A percentile compares a stretch with the other conserved stretches of the same genome.
Conservation (phyloP, 1,284 basidiomycete species). For the Cutaneotrichosporon sp. region DNA sequence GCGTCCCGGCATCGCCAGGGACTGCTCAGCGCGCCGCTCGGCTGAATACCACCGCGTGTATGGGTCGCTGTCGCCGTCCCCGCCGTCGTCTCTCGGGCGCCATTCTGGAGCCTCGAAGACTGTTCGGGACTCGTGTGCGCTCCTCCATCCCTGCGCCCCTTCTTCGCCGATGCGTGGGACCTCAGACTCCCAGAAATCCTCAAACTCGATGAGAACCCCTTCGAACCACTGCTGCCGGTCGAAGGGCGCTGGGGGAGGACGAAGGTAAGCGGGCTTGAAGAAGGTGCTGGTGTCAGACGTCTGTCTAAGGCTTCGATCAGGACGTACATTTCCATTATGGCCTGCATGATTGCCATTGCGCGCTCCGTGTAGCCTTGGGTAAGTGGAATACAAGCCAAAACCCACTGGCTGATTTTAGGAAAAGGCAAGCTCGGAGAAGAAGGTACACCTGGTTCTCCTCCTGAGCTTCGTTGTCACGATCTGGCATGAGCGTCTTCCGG, state of each 20-base stretch:
- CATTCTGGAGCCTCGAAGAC: not conserved
- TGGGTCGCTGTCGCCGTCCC: constrained; percentile 52
- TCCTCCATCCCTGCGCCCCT: constrained; percentile 49
- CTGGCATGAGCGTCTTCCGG: not conserved
- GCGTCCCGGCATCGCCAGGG: constrained; percentile 55
- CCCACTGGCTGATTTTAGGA: constrained; percentile 70
- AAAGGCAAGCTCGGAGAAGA: constrained; percentile 48
- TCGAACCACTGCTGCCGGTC: constrained; percentile 26
- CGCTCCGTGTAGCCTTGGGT: constrained; percentile 50
- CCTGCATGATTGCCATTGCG: constrained; percentile 52
- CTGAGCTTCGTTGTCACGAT: constrained; percentile 14
- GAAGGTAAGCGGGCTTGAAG: constrained; percentile 39
- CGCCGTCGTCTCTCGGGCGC: constrained; percentile 47
- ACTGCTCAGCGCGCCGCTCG: constrained; percentile 56
- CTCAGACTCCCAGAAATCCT: constrained; percentile 54
- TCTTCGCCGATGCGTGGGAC: constrained; percentile 51
- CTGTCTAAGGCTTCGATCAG: not conserved
- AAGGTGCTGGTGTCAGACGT: constrained; percentile 40
- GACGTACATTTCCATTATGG: constrained; percentile 50
- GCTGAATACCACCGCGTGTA: constrained; percentile 64
- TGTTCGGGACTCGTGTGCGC: constrained; percentile 11
- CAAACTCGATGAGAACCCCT: constrained; percentile 43
- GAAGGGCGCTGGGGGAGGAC: constrained; percentile 13
- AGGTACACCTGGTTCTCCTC: constrained; percentile 47
- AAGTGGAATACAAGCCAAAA: constrained; percentile 2